Evolutionary conservation across 2,329 filamentous ascomycete genomes (phyloP).

Genomic region (Penicillium sp.): DNA sequence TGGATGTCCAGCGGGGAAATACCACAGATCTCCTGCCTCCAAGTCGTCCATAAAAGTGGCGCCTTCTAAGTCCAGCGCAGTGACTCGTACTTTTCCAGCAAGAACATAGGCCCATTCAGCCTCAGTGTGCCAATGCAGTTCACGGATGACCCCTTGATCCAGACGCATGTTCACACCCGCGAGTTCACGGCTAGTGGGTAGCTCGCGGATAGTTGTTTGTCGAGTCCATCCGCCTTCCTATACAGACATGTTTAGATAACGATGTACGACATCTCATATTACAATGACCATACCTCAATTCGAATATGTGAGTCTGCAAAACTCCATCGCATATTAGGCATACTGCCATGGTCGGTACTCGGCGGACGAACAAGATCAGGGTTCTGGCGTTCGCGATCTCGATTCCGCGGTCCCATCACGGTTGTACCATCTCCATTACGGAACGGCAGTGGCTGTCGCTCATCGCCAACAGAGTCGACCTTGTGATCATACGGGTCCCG

Average conservation of each 20-base stretch:
- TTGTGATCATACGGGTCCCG: slow-evolving; percentile 62
- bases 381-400: slow-evolving; percentile 64
- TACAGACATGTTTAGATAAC: background rate
- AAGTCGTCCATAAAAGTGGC: slow-evolving; percentile 73
- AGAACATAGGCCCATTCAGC: slow-evolving; percentile 77
- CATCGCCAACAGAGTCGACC: slow-evolving; percentile 59
- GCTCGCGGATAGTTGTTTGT: slow-evolving; percentile 54
- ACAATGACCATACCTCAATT: slow-evolving; percentile 54
- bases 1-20: slow-evolving; percentile 71
- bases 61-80: slow-evolving; percentile 70
- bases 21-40: slow-evolving; percentile 72
- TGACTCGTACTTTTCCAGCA: slow-evolving; percentile 67
- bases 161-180: slow-evolving; percentile 78
- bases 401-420: slow-evolving; percentile 69
- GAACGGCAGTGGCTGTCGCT: slow-evolving; percentile 64
- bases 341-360: slow-evolving; percentile 67
- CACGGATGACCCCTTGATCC: slow-evolving; percentile 68
- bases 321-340: slow-evolving; percentile 71
- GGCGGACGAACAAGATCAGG: slow-evolving; percentile 71
- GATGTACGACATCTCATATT: too few species aligned
- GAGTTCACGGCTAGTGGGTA: slow-evolving; percentile 56
- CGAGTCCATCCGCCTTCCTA: slow-evolving; percentile 75
- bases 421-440: slow-evolving; percentile 63
- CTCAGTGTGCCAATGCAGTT: slow-evolving; percentile 79
- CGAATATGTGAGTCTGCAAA: slow-evolving; percentile 64